These are phyloP conservation scores for Multifurca ochricompacta DNA, from an alignment of 768 basidiomycete species.

Conservation along the genomic window DNA sequence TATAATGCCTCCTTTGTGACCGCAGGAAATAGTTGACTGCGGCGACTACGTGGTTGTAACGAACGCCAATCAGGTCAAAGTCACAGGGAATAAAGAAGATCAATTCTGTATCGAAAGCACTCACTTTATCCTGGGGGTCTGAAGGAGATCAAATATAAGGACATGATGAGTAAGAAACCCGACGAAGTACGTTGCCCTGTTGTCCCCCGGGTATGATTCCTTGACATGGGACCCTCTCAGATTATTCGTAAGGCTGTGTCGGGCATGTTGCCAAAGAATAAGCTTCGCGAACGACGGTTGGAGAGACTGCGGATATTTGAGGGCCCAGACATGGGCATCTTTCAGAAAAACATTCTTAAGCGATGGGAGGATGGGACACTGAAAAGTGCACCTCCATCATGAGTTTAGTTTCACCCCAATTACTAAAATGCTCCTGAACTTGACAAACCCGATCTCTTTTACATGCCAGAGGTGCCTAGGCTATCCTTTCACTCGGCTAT, in stretches of 20 bases:
- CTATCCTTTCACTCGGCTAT: neutral
- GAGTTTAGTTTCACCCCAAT: neutral
- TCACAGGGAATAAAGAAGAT: constrained; percentile 84
- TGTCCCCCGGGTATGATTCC: neutral
- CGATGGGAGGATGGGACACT: constrained; percentile 81
- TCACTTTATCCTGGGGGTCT: constrained; percentile 90
- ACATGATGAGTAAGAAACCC: constrained; percentile 78
- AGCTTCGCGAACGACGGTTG: constrained; percentile 79
- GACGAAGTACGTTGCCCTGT: constrained; percentile 61
- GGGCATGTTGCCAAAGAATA: constrained; percentile 99
- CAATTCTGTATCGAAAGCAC: constrained; percentile 87
- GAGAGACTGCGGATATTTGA: constrained; percentile 87
- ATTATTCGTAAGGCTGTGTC: constrained; percentile 94
- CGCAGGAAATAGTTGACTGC: constrained; percentile 63
- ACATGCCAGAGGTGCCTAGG: neutral
- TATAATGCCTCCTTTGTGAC: neutral
- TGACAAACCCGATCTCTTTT: neutral
- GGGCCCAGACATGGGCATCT: constrained; percentile 66
- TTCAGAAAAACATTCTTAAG: constrained; percentile 67
- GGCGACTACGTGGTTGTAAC: constrained; percentile 98
- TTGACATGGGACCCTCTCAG: constrained; percentile 35
- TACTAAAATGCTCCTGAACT: neutral
- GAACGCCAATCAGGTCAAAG: constrained; percentile 72
- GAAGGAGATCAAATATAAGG: constrained; percentile 81
- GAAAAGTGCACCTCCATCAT: constrained; percentile 18